Evolutionary conservation across 108 stramenopile species (phyloP).

Genomic region (Cyclotella cryptica): DNA sequence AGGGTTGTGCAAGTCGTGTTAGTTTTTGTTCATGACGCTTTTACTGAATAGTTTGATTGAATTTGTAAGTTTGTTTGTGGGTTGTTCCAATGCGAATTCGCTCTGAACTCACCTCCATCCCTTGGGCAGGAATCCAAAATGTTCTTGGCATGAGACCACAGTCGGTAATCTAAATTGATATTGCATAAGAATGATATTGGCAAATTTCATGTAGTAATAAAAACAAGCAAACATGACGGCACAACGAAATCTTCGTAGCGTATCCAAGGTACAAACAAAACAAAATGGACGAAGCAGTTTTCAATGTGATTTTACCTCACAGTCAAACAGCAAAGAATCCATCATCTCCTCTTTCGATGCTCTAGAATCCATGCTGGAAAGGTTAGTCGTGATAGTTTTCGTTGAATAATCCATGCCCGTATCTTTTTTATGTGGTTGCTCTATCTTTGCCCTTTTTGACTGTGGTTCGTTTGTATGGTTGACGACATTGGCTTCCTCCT

Average conservation of each 20-base stretch:
- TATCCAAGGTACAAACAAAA: too few relatives aligned
- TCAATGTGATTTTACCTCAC: conserved; percentile 38
- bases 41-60: too few relatives aligned
- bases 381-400: conserved; percentile 57
- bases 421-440: neutral
- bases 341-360: conserved; percentile 28
- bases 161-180: conserved; percentile 59
- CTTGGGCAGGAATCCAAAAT: conserved; percentile 72
- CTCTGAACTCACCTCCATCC: conserved; percentile 19
- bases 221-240: neutral
- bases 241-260: too few relatives aligned
- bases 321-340: conserved; percentile 79
- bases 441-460: conserved; percentile 6
- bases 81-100: too few relatives aligned
- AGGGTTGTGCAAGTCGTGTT: neutral
- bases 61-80: too few relatives aligned
- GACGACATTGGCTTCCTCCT: too few relatives aligned
- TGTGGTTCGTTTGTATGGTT: neutral
- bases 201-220: neutral
- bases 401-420: conserved; percentile 48
- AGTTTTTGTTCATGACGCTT: too few relatives aligned
- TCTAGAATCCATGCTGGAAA: conserved; percentile 48
- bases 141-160: conserved; percentile 77
- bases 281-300: neutral
- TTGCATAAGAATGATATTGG: too few relatives aligned